These are phyloP conservation scores for Astragalus membranaceus DNA, from an alignment of 306 rosid genomes.

Conservation along the genomic window DNA sequence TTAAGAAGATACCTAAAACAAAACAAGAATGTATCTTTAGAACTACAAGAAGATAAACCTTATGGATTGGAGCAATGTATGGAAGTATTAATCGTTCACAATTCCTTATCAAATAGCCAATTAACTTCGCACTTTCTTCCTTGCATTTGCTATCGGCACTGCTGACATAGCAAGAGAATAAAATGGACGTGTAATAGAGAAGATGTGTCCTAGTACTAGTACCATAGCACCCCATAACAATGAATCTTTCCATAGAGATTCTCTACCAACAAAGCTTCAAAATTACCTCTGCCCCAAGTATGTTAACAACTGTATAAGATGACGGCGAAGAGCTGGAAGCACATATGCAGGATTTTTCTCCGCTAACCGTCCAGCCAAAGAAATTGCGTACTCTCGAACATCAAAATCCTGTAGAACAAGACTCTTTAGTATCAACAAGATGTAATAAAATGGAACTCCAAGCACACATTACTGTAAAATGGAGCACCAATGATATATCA, in stretches of 20 bases:
- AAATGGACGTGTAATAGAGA: constrained; percentile 14
- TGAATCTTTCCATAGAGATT: not conserved
- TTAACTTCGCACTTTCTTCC: constrained; percentile 96
- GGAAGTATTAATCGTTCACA: constrained; percentile 94
- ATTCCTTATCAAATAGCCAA: constrained; percentile 91
- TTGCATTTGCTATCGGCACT: constrained; percentile 99
- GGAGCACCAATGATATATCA: not conserved
- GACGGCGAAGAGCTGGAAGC: constrained; percentile 99
- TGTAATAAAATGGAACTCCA: constrained; percentile 16
- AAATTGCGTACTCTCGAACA: constrained; percentile 89
- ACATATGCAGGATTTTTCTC: constrained; percentile 98
- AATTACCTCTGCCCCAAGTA: constrained; percentile 89
- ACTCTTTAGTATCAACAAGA: constrained; percentile 12
- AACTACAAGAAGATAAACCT: constrained; percentile 43
- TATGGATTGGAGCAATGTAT: constrained; percentile 90
- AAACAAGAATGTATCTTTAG: constrained; percentile 10
- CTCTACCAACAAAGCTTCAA: constrained; percentile 9
- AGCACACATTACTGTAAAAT: constrained; percentile 18
- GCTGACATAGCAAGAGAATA: constrained; percentile 50
- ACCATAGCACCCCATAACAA: constrained; percentile 4
- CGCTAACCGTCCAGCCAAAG: constrained; percentile 92
- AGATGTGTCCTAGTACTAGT: not conserved
- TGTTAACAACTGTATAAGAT: constrained; percentile 90
- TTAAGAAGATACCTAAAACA: constrained; percentile 7
- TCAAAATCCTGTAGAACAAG: constrained; percentile 71